phyloP scores from a whole-genome alignment of 768 basidiomycete genomes.

The Hydnum rufescens region DNA sequence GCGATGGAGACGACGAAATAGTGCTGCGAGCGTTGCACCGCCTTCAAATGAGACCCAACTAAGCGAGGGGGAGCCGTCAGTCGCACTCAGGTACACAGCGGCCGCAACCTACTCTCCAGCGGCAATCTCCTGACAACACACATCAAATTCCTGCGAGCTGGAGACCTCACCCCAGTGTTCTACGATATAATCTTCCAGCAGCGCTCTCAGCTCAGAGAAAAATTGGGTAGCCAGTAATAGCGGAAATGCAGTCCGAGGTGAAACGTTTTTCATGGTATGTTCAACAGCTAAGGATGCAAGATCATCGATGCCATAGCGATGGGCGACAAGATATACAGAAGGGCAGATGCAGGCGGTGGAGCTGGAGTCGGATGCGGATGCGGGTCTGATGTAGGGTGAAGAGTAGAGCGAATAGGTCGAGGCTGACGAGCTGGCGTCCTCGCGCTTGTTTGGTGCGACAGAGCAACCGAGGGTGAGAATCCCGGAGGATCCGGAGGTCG shows the following conservation, averaged over 20 bases:
- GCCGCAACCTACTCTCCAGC: constrained; percentile 40
- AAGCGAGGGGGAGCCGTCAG: neutral
- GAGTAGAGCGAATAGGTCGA: too few species aligned
- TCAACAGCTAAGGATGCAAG: constrained; percentile 48
- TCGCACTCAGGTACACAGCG: neutral
- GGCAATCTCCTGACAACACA: constrained; percentile 50
- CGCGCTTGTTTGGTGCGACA: too few species aligned
- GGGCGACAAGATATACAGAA: constrained; percentile 62
- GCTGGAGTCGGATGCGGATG: constrained; percentile 47
- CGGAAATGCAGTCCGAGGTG: constrained; percentile 44
- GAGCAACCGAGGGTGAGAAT: too few species aligned
- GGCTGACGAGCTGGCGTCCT: too few species aligned
- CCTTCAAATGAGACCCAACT: constrained; percentile 51
- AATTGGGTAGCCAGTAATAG: constrained; percentile 44
- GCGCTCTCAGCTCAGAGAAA: constrained; percentile 41
- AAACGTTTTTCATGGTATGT: constrained; percentile 51
- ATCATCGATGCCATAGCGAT: constrained; percentile 49
- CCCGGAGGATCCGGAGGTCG: too few species aligned
- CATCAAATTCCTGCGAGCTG: constrained; percentile 41
- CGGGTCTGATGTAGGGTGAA: constrained; percentile 30
- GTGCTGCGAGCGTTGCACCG: constrained; percentile 42
- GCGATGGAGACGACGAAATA: constrained; percentile 35
- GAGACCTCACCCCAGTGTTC: constrained; percentile 60
- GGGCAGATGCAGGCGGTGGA: constrained; percentile 46
- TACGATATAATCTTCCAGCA: constrained; percentile 59